These are phyloP conservation scores for Tephrocybe sp. DNA, from an alignment of 768 basidiomycete species.

Conservation along the genomic window DNA sequence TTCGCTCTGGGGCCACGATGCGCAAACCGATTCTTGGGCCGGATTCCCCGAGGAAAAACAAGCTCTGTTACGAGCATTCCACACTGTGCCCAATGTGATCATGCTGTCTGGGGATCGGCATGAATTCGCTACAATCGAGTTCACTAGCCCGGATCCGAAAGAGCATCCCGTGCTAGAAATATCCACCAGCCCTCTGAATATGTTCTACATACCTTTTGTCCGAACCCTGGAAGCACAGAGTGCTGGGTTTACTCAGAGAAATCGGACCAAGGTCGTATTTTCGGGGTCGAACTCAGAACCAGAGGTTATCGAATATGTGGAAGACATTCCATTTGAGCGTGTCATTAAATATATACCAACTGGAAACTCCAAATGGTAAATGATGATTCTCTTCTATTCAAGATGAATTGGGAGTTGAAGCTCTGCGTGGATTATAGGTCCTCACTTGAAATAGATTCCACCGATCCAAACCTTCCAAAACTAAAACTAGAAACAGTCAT, in stretches of 20 bases:
- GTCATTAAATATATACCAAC: conserved; percentile 58
- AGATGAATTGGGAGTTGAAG: background rate
- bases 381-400: background rate
- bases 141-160: conserved; percentile 33
- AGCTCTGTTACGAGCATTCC: conserved; percentile 52
- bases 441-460: conserved; percentile 67
- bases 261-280: conserved; percentile 22
- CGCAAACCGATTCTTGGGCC: conserved; percentile 67
- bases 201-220: conserved; percentile 64
- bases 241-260: conserved; percentile 37
- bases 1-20: conserved; percentile 65
- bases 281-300: conserved; percentile 20
- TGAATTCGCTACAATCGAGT: conserved; percentile 75
- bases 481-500: conserved; percentile 58
- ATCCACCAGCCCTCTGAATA: conserved; percentile 67
- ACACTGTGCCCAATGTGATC: conserved; percentile 68
- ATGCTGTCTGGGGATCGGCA: conserved; percentile 74
- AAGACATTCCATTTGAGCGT: conserved; percentile 49
- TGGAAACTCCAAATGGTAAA: conserved; percentile 69
- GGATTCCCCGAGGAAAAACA: conserved; percentile 59
- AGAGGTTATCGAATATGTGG: conserved; percentile 20
- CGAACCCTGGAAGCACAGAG: conserved; percentile 48
- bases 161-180: conserved; percentile 54
- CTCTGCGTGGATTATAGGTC: conserved; percentile 40
- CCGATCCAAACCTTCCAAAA: conserved; percentile 44